phyloP scores from a whole-genome alignment of 2,329 filamentous ascomycete genomes.

The Lasiodiplodia sp. region DNA sequence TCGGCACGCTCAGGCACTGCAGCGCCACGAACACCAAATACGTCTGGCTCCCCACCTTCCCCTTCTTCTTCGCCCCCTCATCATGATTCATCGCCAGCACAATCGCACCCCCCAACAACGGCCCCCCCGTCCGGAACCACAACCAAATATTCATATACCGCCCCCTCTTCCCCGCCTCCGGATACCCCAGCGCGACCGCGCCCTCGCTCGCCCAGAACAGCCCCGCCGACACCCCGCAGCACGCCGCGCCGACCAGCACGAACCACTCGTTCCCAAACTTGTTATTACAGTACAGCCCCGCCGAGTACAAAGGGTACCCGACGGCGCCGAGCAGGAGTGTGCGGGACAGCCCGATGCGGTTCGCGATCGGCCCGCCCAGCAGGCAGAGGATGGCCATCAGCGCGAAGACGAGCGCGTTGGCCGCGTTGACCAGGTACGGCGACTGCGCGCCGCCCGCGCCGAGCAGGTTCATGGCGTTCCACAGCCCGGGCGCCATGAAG shows the following conservation, averaged over 20 bases:
- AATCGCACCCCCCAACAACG: slow-evolving; percentile 57
- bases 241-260: slow-evolving; percentile 57
- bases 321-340: slow-evolving; percentile 56
- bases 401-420: slow-evolving; percentile 60
- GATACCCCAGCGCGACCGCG: slow-evolving; percentile 59
- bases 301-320: slow-evolving; percentile 58
- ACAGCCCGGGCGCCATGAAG: slow-evolving; percentile 60
- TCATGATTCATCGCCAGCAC: slow-evolving; percentile 55
- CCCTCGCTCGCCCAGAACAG: slow-evolving; percentile 62
- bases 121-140: slow-evolving; percentile 60
- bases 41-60: slow-evolving; percentile 46
- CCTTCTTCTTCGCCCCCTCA: slow-evolving; percentile 40
- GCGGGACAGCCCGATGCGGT: slow-evolving; percentile 57
- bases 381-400: slow-evolving; percentile 58
- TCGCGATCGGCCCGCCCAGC: slow-evolving; percentile 58
- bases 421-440: slow-evolving; percentile 61
- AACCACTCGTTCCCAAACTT: slow-evolving; percentile 61
- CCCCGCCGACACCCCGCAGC: slow-evolving; percentile 58
- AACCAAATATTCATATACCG: slow-evolving; percentile 58
- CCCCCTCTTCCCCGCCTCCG: slow-evolving; percentile 56
- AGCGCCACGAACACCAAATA: slow-evolving; percentile 55
- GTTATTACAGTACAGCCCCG: slow-evolving; percentile 59
- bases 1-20: slow-evolving; percentile 47
- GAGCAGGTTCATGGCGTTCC: slow-evolving; percentile 64
- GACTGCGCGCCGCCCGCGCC: slow-evolving; percentile 62